Base-by-base conservation (phyloP, 2,329 filamentous ascomycete genomes). In the Pseudogymnoascus sp. region DNA sequence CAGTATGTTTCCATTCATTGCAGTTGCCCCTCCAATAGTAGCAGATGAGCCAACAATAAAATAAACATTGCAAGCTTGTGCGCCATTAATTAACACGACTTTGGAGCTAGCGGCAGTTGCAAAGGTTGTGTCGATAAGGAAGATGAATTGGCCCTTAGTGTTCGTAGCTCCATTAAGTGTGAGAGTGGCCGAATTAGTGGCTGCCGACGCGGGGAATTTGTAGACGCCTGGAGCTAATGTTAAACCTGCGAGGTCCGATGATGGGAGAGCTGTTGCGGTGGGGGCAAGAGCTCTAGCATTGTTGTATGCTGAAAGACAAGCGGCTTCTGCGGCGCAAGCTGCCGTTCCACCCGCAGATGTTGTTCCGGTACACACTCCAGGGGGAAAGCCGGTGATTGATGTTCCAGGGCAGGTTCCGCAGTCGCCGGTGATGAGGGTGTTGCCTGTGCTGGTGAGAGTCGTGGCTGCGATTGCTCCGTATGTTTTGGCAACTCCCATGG, bases 41-140 rank as follows among this genome's bases (percentile, higher is more conserved):
- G 65, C 67, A 7, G 67, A 68, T 18, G 62, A 62, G 5, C 68
- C 66, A 21, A 68, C 64, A 53, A 59, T 59, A 46, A 63, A 68
- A 63, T 60, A 68, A 49, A 68, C 63, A 56, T 67, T 66, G 63
- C 68, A 69, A 42, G 67, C 46, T 56, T 68, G 62, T 11, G 67
- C 68, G 14, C 67, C 67, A 34, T 65, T 64, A 5, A 63, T 63
- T n/a, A 69, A 36, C 16, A 59, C 14, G 1, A 69, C 62, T 28
- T 60, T 12, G 6, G 67, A 61, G 9, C 11, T 53, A 16, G 59
- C 59, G 21, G 66, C 63, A 5, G 66, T 64, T 6, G 56, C 62
- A 14, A 65, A 43, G 7, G 63, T 66, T 3, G 66, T 62, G 21
- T 36, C 21, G 56, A 69, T 65, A 43, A 43, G 60, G 49, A 69